Base-by-base conservation (phyloP, 352 stramenopile species). In the Phytophthora lateralis region DNA sequence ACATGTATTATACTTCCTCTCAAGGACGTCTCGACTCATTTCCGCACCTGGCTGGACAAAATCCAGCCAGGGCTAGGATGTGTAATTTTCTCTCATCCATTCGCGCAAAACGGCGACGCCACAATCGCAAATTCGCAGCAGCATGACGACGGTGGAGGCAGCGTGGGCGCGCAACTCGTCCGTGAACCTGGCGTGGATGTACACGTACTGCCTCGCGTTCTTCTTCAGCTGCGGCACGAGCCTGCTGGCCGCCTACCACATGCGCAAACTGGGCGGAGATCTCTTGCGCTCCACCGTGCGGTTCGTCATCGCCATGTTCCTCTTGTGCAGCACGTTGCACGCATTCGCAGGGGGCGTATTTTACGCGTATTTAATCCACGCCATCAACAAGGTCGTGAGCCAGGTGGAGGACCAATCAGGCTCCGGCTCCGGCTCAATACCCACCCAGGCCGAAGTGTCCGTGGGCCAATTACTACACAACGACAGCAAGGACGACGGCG, bases 241-340 rank as follows among this genome's bases (percentile, higher is more conserved):
- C 32, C 63, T 85, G 66, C 27, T 89, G 35, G 80, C 80, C 8
- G 75, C 58, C 39, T 85, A 85, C 64, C 76, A 88, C 64, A 84
- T 90, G 70, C 80, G 78, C 54, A 71, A 76, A 48, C 63, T 90
- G 37, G 75, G 77, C 58, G 80, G 80, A 17, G 80, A 90, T 73
- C 58, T 88, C 20, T 71, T 88, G 17, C 80, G 80, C 46, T 90
- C 80, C n/a, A 86, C 78, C 20, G 80, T 90, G 50, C 80, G 80
- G 49, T 90, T 90, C 56, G 80, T 90, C 35, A 87, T 86, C 45
- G 71, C 64, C 39, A 79, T 73, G 50, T 88, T 90, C 53, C 60
- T 90, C 11, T 37, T 85, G n/a, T 84, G 69, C 48, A 85, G 64
- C 24, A 74, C 73, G 18, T 30, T 88, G 32, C 75, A 88, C 51